Percentiles rank a stretch among this genome's conserved stretches.
Conservation (phyloP, 371 early-diverging fungal species). For the Coemansia sp. region DNA sequence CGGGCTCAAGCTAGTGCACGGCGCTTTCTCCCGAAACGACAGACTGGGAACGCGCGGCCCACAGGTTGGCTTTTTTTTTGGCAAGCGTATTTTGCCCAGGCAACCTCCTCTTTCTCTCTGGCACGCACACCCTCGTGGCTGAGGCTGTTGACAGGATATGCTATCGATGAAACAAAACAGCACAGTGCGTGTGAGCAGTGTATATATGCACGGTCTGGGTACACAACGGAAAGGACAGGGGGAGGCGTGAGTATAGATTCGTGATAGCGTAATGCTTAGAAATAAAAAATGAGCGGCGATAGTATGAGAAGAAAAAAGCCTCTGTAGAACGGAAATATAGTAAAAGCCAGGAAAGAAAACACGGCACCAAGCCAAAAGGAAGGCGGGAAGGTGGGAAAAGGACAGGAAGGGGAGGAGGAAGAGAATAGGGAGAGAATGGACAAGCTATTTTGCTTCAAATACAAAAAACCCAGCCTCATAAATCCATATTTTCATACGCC, state of each 20-base stretch:
- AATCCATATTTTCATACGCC: neutral
- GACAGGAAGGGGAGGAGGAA: neutral
- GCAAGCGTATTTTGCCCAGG: too few relatives aligned
- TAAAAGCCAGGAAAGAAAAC: neutral
- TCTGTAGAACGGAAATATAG: neutral
- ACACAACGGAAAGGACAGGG: neutral
- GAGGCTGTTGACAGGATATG: too few relatives aligned
- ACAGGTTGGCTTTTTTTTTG: too few relatives aligned
- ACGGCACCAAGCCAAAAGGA: conserved; percentile 11
- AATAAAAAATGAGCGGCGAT: neutral
- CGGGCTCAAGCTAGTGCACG: conserved; percentile 37
- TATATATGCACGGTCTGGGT: too few relatives aligned
- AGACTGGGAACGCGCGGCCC: too few relatives aligned
- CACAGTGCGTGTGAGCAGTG: too few relatives aligned
- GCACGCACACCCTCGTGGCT: too few relatives aligned
- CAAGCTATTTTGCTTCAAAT: neutral
- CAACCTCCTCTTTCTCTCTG: too few relatives aligned
- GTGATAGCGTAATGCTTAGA: conserved; percentile 2
- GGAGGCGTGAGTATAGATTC: conserved; percentile 5
- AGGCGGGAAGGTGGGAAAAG: neutral
- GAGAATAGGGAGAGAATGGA: conserved; percentile 10
- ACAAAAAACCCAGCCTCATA: neutral
- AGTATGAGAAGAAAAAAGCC: conserved; percentile 2
- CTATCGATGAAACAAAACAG: too few relatives aligned
- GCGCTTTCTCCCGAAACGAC: too few relatives aligned